Percentiles rank a stretch among this genome's conserved stretches.
These are phyloP conservation scores for Hypomontagnella monticulosa DNA, from an alignment of 495 filamentous ascomycete species.

Conservation along the genomic window DNA sequence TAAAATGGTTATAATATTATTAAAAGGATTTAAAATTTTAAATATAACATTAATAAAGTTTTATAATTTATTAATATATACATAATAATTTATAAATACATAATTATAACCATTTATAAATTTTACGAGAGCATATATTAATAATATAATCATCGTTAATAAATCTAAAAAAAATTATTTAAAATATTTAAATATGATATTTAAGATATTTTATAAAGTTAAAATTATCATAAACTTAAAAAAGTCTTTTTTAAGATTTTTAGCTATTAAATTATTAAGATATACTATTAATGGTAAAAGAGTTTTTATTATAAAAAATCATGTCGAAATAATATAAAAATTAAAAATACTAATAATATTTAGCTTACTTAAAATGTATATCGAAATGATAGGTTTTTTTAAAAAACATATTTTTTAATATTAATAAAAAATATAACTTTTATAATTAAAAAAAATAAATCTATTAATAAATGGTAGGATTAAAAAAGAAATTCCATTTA, in stretches of 20 bases:
- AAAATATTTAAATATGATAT: not conserved
- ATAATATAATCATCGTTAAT: slow-evolving; percentile 2
- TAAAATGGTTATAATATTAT: slow-evolving; percentile 9
- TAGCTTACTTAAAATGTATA: no score
- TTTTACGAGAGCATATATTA: not conserved
- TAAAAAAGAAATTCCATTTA: no score
- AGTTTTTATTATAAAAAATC: no score
- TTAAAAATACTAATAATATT: no score
- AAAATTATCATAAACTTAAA: not conserved
- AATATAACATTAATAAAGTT: slow-evolving; percentile 16
- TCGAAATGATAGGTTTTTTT: no score
- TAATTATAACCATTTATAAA: not conserved
- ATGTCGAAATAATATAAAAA: no score
- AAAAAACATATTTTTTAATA: no score
- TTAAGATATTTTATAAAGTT: not conserved
- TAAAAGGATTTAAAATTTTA: slow-evolving; percentile 1
- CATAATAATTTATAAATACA: slow-evolving; percentile 12
- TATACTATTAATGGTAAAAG: no score
- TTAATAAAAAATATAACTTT: no score
- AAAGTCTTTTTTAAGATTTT: not conserved
- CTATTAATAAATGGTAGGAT: no score
- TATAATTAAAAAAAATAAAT: no score
- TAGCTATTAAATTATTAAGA: no score
- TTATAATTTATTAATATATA: not conserved
- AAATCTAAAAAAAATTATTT: slow-evolving; percentile 3